Evolutionary conservation across 352 stramenopile genomes (phyloP), one percentile per base, ranked within the genome.

Genomic region (Phytopythium vexans): DNA sequence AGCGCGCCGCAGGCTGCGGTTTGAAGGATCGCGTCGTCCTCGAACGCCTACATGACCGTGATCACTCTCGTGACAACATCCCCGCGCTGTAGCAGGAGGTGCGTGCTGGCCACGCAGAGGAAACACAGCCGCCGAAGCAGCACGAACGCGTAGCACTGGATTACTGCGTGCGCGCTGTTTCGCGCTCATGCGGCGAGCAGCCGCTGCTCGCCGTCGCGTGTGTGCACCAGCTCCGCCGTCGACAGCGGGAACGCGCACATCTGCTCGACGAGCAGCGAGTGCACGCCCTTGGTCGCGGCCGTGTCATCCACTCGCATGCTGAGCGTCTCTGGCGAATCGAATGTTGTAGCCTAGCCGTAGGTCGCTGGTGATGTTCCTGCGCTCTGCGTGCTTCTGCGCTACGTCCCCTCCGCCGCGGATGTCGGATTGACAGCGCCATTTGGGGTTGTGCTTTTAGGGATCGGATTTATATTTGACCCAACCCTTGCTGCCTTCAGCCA

Each of bases 111-210:
- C 11, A 74, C 57, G 43, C 77, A 88, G n/a, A n/a, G n/a, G n/a
- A n/a, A n/a, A n/a, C n/a, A n/a, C n/a, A n/a, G n/a, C n/a, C n/a
- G n/a, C n/a, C 82, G 73, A 21, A 89, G 48, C 8, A 92, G 64
- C 9, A 92, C 79, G 32, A 86, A 89, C 0, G 70, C 72, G 49
- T 89, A 92, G 51, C 79, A 92, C 60, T 89, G 79, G 21, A 92
- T 85, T 9, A 90, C 78, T 0, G 82, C 79, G 55, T 92, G 76
- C 1, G 63, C 44, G 35, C 74, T 62, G 61, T 92, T 77, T 46
- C 62, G 68, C 39, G 69, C 70, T 31, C 90, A 71, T n/a, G 78
- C 62, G 1, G 66, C 62, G 14, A 92, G 56, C 27, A 92, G 42
- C 21, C 83, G 54, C 6, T 47, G 56, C 53, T 89, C 77, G 15